Base-by-base conservation (phyloP, 305 asterid species). In the Monarda citriodora region DNA sequence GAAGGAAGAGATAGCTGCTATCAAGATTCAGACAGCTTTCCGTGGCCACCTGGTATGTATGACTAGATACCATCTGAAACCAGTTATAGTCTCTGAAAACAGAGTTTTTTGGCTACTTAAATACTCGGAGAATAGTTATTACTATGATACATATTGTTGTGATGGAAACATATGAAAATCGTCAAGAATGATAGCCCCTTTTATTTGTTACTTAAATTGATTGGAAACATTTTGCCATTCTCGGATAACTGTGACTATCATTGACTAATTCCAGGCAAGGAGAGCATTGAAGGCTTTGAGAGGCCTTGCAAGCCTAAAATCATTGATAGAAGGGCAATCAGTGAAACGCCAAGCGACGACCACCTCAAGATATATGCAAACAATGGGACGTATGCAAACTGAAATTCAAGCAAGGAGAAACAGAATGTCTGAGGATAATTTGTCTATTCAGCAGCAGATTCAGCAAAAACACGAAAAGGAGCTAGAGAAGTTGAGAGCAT, bases 271-370 rank as follows among this genome's bases (percentile, higher is more conserved):
- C 67, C 60, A 94, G 99, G 95, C 98, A 34, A 81, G 95, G 81
- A 86, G 96, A 73, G 95, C 91, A 21, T 77, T 86, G 77, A 79
- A 81, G 70, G 96, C 96, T 20, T 50, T 94, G 72, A 84, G 82
- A 77, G 99, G 97, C 60, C 82, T 88, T 50, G 91, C 72, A 69
- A 82, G 99, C 83, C 88, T 94, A 67, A 94, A 82, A 65, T 65
- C 84, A 21, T 44, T 90, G 85, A 58, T 91, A 9, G 83, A 82
- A 58, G 89, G 91, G 68, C 83, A 79, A 64, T 79, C 91, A 37
- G 98, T 78, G 63, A 78, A 82, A 65, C 82, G 93, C 36, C 97
- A 94, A 74, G 84, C 96, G 22, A 56, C 82, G n/a, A 69, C 76
- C 52, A 86, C 95, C 52, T 75, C 86, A 60, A 75, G 64, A 64